Evolutionary conservation across 345 rosid species (phyloP).

Genomic region (Gossypium ekmanianum): DNA sequence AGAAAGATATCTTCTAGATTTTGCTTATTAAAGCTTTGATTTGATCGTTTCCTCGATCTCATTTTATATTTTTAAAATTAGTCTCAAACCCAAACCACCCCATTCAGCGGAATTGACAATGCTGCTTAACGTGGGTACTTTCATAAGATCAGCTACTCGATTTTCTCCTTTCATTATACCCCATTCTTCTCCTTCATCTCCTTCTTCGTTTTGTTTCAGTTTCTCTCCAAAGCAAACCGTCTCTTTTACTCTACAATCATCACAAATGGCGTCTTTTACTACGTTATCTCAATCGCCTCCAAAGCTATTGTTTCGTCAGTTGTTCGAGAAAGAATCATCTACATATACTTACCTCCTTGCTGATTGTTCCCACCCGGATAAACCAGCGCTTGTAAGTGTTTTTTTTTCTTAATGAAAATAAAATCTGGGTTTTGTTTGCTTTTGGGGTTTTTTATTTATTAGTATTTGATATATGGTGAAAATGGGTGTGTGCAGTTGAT

Average conservation of each 20-base stretch:
- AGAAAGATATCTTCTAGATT: neutral
- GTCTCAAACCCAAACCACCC: neutral
- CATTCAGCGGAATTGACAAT: conserved; percentile 8
- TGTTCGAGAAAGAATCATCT: conserved; percentile 86
- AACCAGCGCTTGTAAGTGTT: conserved; percentile 70
- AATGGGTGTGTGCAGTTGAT: conserved; percentile 55
- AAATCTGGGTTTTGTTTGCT: conserved; percentile 3
- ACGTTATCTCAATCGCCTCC: conserved; percentile 27
- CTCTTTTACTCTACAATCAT: conserved; percentile 18
- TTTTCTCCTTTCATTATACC: neutral
- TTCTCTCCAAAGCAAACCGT: conserved; percentile 18
- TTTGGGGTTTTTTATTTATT: neutral
- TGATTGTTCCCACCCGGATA: conserved; percentile 69
- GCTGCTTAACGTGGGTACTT: conserved; percentile 14
- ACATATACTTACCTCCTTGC: conserved; percentile 95
- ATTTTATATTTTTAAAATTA: neutral
- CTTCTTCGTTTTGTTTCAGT: neutral
- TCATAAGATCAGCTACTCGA: neutral
- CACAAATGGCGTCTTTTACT: conserved; percentile 29
- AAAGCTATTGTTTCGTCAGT: conserved; percentile 77
- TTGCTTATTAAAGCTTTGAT: neutral
- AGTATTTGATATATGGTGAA: neutral
- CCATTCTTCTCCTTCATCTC: neutral
- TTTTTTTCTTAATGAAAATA: neutral
- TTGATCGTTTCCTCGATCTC: conserved; percentile 2